Conservation (phyloP, 2,329 filamentous ascomycete species). For the Neofusicoccum umdonicola region DNA sequence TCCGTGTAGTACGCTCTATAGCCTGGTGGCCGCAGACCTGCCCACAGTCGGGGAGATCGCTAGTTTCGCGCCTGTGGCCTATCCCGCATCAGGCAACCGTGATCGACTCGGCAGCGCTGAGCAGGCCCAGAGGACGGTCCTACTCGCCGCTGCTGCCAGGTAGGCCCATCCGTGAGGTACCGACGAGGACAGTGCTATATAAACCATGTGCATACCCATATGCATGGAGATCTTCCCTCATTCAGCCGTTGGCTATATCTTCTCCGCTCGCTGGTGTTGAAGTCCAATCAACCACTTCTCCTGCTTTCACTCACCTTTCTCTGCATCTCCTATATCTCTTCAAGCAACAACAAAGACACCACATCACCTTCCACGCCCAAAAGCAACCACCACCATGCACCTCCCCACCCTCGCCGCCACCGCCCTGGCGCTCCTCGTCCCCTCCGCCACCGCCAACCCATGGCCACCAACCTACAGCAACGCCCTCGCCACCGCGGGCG, state of each 20-base stretch:
- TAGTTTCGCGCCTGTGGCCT: background rate
- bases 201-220: background rate
- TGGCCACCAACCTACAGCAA: background rate
- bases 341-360: background rate
- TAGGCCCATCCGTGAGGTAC: background rate
- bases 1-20: background rate
- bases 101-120: background rate
- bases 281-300: background rate
- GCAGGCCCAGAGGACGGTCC: background rate
- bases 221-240: background rate
- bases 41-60: background rate
- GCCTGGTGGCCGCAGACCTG: background rate
- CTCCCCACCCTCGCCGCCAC: background rate
- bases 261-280: background rate
- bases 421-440: background rate
- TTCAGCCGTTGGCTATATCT: background rate
- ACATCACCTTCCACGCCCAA: no score
- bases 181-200: background rate
- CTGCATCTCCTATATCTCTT: no score
- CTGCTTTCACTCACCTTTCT: background rate
- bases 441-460: background rate
- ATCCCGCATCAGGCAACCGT: background rate
- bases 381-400: background rate
- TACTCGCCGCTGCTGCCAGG: background rate
- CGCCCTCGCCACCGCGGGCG: background rate